Conservation (phyloP, 495 filamentous ascomycete species). For the Penicillium riverlandense region DNA sequence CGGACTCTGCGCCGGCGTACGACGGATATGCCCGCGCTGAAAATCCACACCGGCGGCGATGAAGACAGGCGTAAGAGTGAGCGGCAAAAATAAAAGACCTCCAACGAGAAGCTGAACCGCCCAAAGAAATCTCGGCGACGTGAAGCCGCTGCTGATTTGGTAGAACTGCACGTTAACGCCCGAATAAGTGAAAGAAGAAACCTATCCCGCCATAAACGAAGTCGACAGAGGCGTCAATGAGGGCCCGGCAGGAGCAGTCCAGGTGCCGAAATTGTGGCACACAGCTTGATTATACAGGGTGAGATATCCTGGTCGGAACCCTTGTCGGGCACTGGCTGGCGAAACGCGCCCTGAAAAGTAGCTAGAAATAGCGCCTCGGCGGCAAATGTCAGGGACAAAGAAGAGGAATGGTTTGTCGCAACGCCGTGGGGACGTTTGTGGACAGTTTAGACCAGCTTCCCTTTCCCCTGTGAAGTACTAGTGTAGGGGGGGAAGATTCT, state of each 20-base stretch:
- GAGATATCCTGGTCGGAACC: constrained; percentile 17
- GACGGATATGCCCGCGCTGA: background rate
- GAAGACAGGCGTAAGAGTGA: too few relatives aligned
- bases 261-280: too few relatives aligned
- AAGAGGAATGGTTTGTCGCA: background rate
- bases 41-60: background rate
- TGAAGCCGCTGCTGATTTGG: too few relatives aligned
- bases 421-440: too few relatives aligned
- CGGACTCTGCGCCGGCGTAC: constrained; percentile 5
- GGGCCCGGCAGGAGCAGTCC: constrained; percentile 5
- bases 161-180: too few relatives aligned
- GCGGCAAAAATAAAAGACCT: too few relatives aligned
- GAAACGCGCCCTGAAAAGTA: constrained; percentile 15
- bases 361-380: constrained; percentile 20
- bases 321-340: constrained; percentile 15
- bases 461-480: background rate
- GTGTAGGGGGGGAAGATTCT: too few relatives aligned
- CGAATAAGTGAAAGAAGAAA: too few relatives aligned
- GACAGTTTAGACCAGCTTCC: background rate
- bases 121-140: too few relatives aligned
- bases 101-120: too few relatives aligned
- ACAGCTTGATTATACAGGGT: constrained; percentile 1
- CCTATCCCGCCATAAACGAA: background rate
- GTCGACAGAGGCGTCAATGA: constrained; percentile 2
- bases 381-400: constrained; percentile 13